Base-by-base conservation (phyloP, 345 rosid species). In the Gossypium stocksii region DNA sequence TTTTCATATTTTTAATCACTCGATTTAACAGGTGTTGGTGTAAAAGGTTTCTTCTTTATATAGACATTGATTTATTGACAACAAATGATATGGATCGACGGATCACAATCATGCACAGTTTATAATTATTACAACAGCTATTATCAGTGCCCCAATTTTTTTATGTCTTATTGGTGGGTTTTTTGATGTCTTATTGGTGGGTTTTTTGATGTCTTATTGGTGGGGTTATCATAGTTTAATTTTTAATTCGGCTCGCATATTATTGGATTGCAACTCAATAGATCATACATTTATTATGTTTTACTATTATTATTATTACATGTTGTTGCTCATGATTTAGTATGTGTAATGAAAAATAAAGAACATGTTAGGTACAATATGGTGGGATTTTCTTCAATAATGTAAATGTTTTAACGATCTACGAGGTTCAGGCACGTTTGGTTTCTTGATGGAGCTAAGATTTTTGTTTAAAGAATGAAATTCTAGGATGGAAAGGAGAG, bases 11-110 rank as follows among this genome's bases (percentile, higher is more conserved):
- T 5, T 34, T 34, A 34, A 34, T 34, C 41, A 34, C 41, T 5
- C 7, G 41, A 34, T 5, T 34, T 34, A 34, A 34, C 7, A 34
- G 41, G 41, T 34, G 41, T 34, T 4, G 7, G 41, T 34, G 41
- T 5, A 34, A 61, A 65, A 22, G 51, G 29, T 45, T 46, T 12
- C 49, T 46, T 46, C 2, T 57, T 57, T 46, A 22, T 25, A 25
- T 49, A 25, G 10, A 2, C 70, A 44, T 44, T 45, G 70, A 66
- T 17, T 34, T 77, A 9, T 22, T 70, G 62, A 13, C 29, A 20
- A 29, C 61, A 67, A 46, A 69, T 60, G 22, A 59, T 69, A 63
- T 34, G 41, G 34, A 57, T 25, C 58, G 73, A 57, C 67, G 2
- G 74, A 68, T 68, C 51, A 45, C n/a, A 70, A 76, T 20, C 73